Evolutionary conservation across 768 basidiomycete genomes (phyloP), one percentile per base, ranked within the genome.

Genomic region (Boletus pseudo-olivaceus): DNA sequence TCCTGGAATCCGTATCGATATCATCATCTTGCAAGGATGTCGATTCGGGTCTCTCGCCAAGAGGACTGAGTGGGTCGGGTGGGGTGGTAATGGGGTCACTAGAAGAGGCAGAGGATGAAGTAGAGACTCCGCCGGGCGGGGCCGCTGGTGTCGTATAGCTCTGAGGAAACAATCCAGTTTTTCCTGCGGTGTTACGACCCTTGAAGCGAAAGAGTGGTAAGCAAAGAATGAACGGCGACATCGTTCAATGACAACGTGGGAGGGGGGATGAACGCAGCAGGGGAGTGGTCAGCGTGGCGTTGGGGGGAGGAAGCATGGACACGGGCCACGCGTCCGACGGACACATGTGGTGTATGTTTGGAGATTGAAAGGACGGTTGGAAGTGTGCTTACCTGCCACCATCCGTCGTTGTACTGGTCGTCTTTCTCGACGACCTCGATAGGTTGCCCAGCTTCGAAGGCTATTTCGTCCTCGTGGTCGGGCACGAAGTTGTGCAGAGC

Each of bases 401-500:
- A 98, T 17, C 96, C 97, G 71, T 99, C 97, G 19, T 82, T 82
- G 67, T 90, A 98, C 53, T 82, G 72, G 60, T 98, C 97, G 66
- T 98, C 97, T 73, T 84, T 91, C 75, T 98, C 96, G 39, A 98
- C 53, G 29, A 99, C 84, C 65, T 91, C 87, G 61, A 98, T 92
- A 52, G 82, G 77, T 61, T 98, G 93, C 2, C 95, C 95, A 5
- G 85, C 85, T 40, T 74, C 77, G 68, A 98, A 97, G 1, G 83
- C 63, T 37, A 98, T 81, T 73, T 99, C 97, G 71, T 99, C 97
- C 48, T 90, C 90, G 71, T 98, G 84, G 75, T 99, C 94, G 4
- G 97, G 95, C 5, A 73, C 63, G 62, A 98, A 98, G 62, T 88
- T 87, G 67, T 96, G 92, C 14, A 92, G 75, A 1, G 89, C 93